phyloP scores from a whole-genome alignment of 129 eudicot species.

The Helianthus tuberosus region DNA sequence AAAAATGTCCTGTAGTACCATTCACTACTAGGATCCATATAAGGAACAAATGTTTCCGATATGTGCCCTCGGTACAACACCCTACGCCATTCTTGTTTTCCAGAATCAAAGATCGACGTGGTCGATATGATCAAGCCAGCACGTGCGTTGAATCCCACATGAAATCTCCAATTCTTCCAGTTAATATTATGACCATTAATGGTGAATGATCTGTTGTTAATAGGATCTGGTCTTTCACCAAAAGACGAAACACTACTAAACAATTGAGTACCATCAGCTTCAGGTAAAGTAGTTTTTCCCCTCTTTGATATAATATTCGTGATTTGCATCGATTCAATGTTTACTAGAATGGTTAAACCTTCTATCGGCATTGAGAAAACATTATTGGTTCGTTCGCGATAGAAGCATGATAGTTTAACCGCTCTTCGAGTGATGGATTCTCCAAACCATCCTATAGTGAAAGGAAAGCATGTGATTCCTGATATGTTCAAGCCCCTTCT shows the following conservation, averaged over 20 bases:
- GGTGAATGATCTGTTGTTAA: conserved; percentile 21
- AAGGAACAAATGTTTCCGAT: conserved; percentile 90
- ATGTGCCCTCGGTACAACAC: conserved; percentile 85
- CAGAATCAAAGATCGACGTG: conserved; percentile 58
- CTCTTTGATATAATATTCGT: conserved; percentile 30
- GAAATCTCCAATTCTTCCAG: conserved; percentile 85
- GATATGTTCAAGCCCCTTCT: conserved; percentile 69
- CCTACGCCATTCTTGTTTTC: conserved; percentile 38
- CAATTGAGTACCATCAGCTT: conserved; percentile 55
- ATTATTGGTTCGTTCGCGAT: conserved; percentile 67
- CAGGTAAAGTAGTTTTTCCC: conserved; percentile 46
- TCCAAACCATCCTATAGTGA: conserved; percentile 87
- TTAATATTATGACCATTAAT: conserved; percentile 40
- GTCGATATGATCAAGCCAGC: conserved; percentile 84
- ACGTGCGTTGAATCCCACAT: conserved; percentile 67
- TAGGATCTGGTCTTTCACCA: conserved; percentile 32
- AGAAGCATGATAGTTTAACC: conserved; percentile 66
- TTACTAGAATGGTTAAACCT: conserved; percentile 62
- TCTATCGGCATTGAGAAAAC: conserved; percentile 80
- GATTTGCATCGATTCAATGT: conserved; percentile 54
- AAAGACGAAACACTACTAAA: conserved; percentile 31
- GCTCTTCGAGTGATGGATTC: conserved; percentile 50
- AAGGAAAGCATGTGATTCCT: conserved; percentile 74
- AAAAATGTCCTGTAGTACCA: conserved; percentile 83
- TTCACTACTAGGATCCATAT: conserved; percentile 83